phyloP scores from a whole-genome alignment of 352 stramenopile genomes.

The Pythium sp. region DNA sequence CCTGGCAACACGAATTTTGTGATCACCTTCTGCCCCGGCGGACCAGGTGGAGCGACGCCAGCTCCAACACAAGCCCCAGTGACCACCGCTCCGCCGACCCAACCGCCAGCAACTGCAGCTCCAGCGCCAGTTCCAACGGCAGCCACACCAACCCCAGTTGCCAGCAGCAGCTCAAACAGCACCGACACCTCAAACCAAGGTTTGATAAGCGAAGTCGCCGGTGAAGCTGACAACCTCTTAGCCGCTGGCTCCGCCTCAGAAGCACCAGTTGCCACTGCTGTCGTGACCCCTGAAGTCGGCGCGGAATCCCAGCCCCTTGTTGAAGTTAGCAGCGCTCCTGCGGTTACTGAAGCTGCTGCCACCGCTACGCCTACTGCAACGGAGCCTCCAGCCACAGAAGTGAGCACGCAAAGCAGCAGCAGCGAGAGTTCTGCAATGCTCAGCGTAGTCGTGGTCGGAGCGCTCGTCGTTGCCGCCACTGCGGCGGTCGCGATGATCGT shows the following conservation, averaged over 20 bases:
- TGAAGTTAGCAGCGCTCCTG: background rate
- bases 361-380: background rate
- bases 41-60: conserved; percentile 20
- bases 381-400: background rate
- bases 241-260: background rate
- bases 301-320: background rate
- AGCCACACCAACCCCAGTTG: background rate
- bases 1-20: conserved; percentile 26
- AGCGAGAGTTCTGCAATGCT: background rate
- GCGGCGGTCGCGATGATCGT: conserved; percentile 26
- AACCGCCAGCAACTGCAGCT: conserved; percentile 3
- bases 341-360: background rate
- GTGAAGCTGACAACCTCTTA: conserved; percentile 8
- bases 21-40: conserved; percentile 35
- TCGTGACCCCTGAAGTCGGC: background rate
- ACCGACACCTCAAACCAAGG: background rate
- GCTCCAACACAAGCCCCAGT: conserved; percentile 18
- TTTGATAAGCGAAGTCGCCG: background rate
- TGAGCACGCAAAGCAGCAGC: conserved; percentile 3
- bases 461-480: conserved; percentile 16
- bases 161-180: conserved; percentile 4
- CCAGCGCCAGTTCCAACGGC: conserved; percentile 6
- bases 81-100: conserved; percentile 13
- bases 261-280: background rate
- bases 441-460: conserved; percentile 19